Percentiles rank a stretch among this genome's conserved stretches.
phyloP scores from a whole-genome alignment of 306 rosid species.

The Prunus armeniaca region DNA sequence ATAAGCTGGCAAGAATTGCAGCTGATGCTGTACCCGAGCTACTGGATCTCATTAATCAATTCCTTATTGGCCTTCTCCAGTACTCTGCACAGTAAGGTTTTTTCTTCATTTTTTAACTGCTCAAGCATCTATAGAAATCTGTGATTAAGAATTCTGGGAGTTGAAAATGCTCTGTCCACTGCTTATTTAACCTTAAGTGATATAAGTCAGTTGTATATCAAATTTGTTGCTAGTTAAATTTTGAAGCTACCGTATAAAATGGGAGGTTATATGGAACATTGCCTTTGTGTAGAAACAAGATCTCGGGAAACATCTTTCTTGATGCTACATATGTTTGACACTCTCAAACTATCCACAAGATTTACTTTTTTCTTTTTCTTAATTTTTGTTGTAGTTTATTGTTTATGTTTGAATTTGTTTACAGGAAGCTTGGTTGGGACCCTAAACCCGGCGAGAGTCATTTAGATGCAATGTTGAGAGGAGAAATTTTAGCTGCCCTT shows the following conservation, averaged over 20 bases:
- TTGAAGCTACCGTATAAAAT: too few relatives aligned
- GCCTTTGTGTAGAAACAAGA: too few relatives aligned
- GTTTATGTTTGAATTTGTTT: slow-evolving; percentile 15
- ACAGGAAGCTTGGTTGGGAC: slow-evolving; percentile 96
- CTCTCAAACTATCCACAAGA: background rate
- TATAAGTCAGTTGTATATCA: too few relatives aligned
- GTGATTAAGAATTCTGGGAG: too few relatives aligned
- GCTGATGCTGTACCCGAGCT: slow-evolving; percentile 81
- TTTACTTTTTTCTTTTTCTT: background rate
- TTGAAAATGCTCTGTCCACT: too few relatives aligned
- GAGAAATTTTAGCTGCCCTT: slow-evolving; percentile 82
- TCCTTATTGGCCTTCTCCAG: slow-evolving; percentile 61
- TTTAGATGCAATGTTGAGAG: slow-evolving; percentile 91
- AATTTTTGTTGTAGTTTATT: background rate
- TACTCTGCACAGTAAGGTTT: slow-evolving; percentile 69
- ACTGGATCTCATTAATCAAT: slow-evolving; percentile 46
- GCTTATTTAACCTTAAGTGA: too few relatives aligned
- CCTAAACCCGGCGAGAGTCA: slow-evolving; percentile 59
- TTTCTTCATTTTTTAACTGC: slow-evolving; percentile 7
- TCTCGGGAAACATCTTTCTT: background rate
- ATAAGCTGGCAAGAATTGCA: slow-evolving; percentile 47
- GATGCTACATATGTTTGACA: background rate
- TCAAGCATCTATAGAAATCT: background rate
- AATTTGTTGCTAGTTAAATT: too few relatives aligned
- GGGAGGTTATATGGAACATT: too few relatives aligned